Conservation (phyloP, 1,284 basidiomycete genomes). For the Xerocomus cyaneibrunnescens region DNA sequence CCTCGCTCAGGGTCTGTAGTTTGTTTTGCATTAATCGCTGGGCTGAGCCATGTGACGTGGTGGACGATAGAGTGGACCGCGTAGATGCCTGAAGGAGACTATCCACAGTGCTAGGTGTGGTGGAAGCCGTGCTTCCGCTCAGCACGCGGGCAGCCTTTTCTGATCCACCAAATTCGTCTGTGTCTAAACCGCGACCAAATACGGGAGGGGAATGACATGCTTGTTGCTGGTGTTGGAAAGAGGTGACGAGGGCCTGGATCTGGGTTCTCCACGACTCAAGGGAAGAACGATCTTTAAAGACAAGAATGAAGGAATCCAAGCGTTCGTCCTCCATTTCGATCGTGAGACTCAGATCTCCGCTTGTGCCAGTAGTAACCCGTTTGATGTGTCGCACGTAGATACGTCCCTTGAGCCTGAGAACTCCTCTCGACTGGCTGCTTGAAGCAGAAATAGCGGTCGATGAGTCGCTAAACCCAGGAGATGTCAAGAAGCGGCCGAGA, state of each 20-base stretch:
- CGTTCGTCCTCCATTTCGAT: conserved; percentile 95
- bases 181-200: conserved; percentile 46
- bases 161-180: conserved; percentile 76
- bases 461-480: conserved; percentile 49
- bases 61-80: conserved; percentile 66
- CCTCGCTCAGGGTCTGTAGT: conserved; percentile 66
- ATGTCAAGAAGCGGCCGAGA: conserved; percentile 67
- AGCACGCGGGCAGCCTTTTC: conserved; percentile 75
- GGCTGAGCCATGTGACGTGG: conserved; percentile 64
- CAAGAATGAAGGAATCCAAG: conserved; percentile 90
- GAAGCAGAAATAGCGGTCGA: conserved; percentile 44
- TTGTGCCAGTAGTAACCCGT: conserved; percentile 75
- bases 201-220: conserved; percentile 34
- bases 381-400: conserved; percentile 95
- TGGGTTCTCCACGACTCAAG: conserved; percentile 86
- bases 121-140: conserved; percentile 67
- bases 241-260: conserved; percentile 70
- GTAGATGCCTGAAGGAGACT: conserved; percentile 66
- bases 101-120: conserved; percentile 66
- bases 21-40: conserved; percentile 44
- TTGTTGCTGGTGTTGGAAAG: conserved; percentile 54
- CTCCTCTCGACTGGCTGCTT: conserved; percentile 59
- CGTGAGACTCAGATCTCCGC: conserved; percentile 83
- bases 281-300: conserved; percentile 88
- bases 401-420: conserved; percentile 88